Conservation (phyloP, 345 rosid species). For the Populus davidiana region DNA sequence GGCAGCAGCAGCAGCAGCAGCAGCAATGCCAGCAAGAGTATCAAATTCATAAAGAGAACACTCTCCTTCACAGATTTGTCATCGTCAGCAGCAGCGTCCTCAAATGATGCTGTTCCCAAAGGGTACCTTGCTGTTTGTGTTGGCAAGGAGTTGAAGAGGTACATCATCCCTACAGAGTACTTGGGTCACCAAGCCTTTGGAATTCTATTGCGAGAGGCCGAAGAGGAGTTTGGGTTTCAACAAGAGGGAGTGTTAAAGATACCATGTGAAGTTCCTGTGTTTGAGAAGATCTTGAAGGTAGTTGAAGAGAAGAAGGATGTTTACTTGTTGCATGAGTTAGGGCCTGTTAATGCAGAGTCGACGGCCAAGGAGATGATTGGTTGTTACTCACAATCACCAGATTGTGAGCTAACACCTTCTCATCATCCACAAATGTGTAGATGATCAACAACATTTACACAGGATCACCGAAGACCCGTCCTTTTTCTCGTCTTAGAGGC, state of each 20-base stretch:
- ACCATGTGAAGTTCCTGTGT: conserved; percentile 57
- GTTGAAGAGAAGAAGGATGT: conserved; percentile 46
- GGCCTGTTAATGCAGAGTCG: conserved; percentile 16
- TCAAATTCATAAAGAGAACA: conserved; percentile 29
- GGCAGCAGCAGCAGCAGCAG: neutral
- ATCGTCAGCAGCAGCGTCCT: neutral
- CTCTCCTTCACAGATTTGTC: conserved; percentile 22
- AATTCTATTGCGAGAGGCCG: conserved; percentile 18
- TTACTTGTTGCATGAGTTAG: conserved; percentile 28
- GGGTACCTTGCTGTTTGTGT: conserved; percentile 27
- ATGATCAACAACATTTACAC: conserved; percentile 12
- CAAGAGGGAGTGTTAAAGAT: conserved; percentile 37
- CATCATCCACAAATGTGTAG: conserved; percentile 52
- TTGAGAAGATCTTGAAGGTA: conserved; percentile 51
- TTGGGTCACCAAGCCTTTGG: conserved; percentile 25
- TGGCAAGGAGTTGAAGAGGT: conserved; percentile 28
- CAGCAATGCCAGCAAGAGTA: conserved; percentile 6
- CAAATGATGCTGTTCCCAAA: conserved; percentile 21
- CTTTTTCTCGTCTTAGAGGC: too few relatives aligned
- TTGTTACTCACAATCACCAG: conserved; percentile 34
- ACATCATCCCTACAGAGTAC: conserved; percentile 24
- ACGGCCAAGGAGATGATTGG: conserved; percentile 15
- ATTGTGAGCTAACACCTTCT: conserved; percentile 40
- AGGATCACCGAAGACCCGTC: too few relatives aligned
- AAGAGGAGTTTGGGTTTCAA: conserved; percentile 32